These are phyloP conservation scores for Penicillium vulpinum DNA, from an alignment of 2,329 filamentous ascomycete genomes.

Conservation along the genomic window DNA sequence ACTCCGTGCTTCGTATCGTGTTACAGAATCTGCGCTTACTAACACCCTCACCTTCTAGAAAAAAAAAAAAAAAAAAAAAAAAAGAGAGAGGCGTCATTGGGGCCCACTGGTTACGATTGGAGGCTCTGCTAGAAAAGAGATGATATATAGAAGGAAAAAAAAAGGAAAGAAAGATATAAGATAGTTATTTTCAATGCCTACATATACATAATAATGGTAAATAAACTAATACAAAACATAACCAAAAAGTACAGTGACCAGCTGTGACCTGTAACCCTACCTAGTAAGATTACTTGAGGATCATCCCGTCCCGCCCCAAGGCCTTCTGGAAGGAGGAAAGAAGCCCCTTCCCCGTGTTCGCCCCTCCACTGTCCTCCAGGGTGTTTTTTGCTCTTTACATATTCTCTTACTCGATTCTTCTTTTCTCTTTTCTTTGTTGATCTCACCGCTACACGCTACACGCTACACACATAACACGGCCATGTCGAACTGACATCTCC, in stretches of 20 bases:
- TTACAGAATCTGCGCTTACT: slow-evolving; percentile 15
- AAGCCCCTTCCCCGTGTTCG: slow-evolving; percentile 27
- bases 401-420: neutral
- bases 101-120: slow-evolving; percentile 19
- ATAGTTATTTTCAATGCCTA: no score
- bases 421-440: slow-evolving; percentile 6
- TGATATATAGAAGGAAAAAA: neutral
- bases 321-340: slow-evolving; percentile 26
- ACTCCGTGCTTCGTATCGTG: no score
- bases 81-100: slow-evolving; percentile 20
- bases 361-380: slow-evolving; percentile 18
- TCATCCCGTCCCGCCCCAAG: slow-evolving; percentile 26
- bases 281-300: slow-evolving; percentile 14
- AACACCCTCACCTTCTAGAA: slow-evolving; percentile 28
- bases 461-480: neutral
- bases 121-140: slow-evolving; percentile 15
- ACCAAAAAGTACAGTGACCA: no score
- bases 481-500: slow-evolving; percentile 18
- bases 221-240: no score
- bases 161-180: neutral
- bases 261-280: neutral
- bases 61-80: slow-evolving; percentile 12
- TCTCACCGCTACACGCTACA: neutral
- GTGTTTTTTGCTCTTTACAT: slow-evolving; percentile 4
- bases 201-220: no score